phyloP scores from a whole-genome alignment of 108 stramenopile genomes.

The Stephanodiscus minutulus region DNA sequence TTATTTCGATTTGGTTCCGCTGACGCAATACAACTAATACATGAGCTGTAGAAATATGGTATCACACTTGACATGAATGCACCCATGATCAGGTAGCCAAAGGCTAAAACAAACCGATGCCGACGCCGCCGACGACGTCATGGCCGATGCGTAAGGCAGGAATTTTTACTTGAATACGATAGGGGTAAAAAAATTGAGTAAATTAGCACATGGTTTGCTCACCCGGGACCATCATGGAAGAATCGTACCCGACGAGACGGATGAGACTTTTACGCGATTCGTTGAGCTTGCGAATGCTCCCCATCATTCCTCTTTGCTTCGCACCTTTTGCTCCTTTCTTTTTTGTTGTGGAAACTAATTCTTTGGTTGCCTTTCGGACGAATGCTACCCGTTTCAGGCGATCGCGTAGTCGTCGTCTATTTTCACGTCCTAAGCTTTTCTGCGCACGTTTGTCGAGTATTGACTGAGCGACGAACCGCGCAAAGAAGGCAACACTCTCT shows the following conservation, averaged over 20 bases:
- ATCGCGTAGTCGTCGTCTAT: slow-evolving; percentile 32
- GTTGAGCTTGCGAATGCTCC: slow-evolving; percentile 52
- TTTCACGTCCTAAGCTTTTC: slow-evolving; percentile 3
- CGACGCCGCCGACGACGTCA: too few relatives aligned
- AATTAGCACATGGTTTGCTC: too few relatives aligned
- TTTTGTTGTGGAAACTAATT: background rate
- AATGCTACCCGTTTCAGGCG: slow-evolving; percentile 18
- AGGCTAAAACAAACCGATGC: slow-evolving; percentile 30
- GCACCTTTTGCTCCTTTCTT: background rate
- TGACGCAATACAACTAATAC: slow-evolving; percentile 70
- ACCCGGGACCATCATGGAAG: slow-evolving; percentile 57
- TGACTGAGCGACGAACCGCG: slow-evolving; percentile 26
- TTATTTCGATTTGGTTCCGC: slow-evolving; percentile 54
- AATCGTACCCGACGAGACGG: slow-evolving; percentile 75
- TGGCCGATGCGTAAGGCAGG: too few relatives aligned
- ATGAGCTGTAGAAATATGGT: slow-evolving; percentile 73
- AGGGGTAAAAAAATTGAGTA: too few relatives aligned
- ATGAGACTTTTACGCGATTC: slow-evolving; percentile 76
- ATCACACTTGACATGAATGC: slow-evolving; percentile 78
- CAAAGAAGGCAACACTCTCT: slow-evolving; percentile 44
- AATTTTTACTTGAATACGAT: too few relatives aligned
- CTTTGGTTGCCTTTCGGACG: slow-evolving; percentile 3
- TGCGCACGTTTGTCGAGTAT: slow-evolving; percentile 30
- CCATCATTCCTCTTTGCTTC: slow-evolving; percentile 20
- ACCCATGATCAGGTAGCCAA: slow-evolving; percentile 69